A percentile compares a stretch with the other conserved stretches of the same genome.
Conservation (phyloP, 2,329 filamentous ascomycete species). For the Phialophora macrospora region DNA sequence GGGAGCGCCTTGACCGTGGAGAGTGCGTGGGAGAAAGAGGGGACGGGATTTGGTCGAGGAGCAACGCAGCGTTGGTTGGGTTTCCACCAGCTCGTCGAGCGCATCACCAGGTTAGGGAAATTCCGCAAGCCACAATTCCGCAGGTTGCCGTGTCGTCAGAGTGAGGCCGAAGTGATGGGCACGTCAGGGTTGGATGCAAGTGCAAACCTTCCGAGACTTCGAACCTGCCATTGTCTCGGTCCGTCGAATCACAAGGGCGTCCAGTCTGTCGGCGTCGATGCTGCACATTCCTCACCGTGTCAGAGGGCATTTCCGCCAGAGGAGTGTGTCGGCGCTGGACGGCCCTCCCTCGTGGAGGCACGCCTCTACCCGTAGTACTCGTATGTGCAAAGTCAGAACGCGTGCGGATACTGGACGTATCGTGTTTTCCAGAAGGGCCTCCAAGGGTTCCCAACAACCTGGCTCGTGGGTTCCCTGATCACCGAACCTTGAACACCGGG, state of each 20-base stretch:
- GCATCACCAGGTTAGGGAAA: not conserved
- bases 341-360: not conserved
- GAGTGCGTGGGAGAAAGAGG: not conserved
- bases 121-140: not conserved
- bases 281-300: not conserved
- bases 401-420: not conserved
- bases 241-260: not conserved
- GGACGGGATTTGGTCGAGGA: not conserved
- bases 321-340: not conserved
- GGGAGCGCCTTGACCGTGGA: not conserved
- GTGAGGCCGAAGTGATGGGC: not conserved
- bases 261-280: constrained; percentile 3
- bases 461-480: constrained; percentile 1
- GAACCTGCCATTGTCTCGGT: not conserved
- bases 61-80: not conserved
- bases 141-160: not conserved
- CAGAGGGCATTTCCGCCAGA: not conserved
- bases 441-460: not conserved
- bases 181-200: not conserved
- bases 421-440: not conserved
- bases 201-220: not conserved
- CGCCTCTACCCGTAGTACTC: not conserved
- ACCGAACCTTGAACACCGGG: not conserved
- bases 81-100: not conserved
- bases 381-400: not conserved